Evolutionary conservation across 75 land plant genomes (phyloP), one percentile per base, ranked within the genome.

Genomic region (Pinus taeda): DNA sequence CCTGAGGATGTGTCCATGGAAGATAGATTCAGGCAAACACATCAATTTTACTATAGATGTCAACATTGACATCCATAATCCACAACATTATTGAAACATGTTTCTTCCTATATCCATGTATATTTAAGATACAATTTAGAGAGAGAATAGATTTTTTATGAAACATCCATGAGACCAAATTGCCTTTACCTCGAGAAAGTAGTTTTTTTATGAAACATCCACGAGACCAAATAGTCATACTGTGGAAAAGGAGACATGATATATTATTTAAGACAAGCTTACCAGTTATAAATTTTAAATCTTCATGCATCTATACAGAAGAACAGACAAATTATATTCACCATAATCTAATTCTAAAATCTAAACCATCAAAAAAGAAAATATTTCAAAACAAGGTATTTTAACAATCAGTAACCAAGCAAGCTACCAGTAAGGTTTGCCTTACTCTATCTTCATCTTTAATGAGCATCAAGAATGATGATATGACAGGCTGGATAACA

Each of bases 401-500:
- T 45, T 45, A 8, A 45, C 53, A 45, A 8, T 45, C 53, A 45
- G 7, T 14, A 67, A 6, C 20, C 2, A 66, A 67, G 71, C 6
- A 18, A 64, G 37, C 39, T 18, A 20, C 22, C 39, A 57, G 57
- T 57, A 3, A 3, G 33, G 3, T 76, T 29, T 76, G 39, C 21
- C 76, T 80, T 88, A 97, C 99, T 82, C 98, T 71, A 81, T 97
- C 99, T 78, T 83, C 79, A 82, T 97, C 99, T 82, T 85, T 92
- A 9, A 97, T 95, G 66, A 97, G 91, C 93, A 97, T 89, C 63
- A 97, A 79, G 78, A 97, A 97, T 62, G 97, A 92, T 49, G 99
- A 86, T n/a, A 97, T 92, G 79, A 92, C 92, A 53, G 93, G 87
- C 79, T 85, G 82, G 74, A 97, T 77, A 61, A 89, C 81, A 69